Evolutionary conservation across 345 rosid genomes (phyloP), one percentile per base, ranked within the genome.

Genomic region (Hypericum androsaemum): DNA sequence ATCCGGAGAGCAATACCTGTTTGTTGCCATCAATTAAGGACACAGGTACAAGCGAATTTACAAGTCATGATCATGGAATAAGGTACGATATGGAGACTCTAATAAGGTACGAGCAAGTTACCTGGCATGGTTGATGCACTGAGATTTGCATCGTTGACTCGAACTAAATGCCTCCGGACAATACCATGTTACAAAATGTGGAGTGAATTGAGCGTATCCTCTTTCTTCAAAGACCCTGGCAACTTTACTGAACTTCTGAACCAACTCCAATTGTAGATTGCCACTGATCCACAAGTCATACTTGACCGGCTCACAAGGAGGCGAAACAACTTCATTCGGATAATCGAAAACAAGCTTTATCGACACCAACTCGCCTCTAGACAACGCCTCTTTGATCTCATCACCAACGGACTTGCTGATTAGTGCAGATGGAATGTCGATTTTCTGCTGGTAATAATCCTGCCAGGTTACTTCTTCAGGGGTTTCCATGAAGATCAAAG

Each of bases 41-140:
- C 32, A 22, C 32, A 22, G 32, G 1, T 22, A 22, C 32, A 4
- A 22, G 32, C 32, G 4, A 22, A 1, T 22, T 22, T 22, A 22
- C 32, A 4, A 22, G 32, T n/a, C n/a, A n/a, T n/a, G n/a, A n/a
- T n/a, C n/a, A n/a, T n/a, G n/a, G n/a, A n/a, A n/a, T n/a, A n/a
- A n/a, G n/a, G n/a, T n/a, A n/a, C n/a, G n/a, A n/a, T 22, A 22
- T 22, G 32, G 32, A 22, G 32, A 22, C 32, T 22, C 32, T 22
- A 22, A 22, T 22, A 22, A n/a, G n/a, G n/a, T n/a, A n/a, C n/a
- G n/a, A n/a, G n/a, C n/a, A n/a, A n/a, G n/a, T 22, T 22, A 22
- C 32, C 81, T 79, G 13, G 81, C 84, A 52, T 59, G 79, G 72
- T 76, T 79, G 75, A 79, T 75, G 53, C 83, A 78, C 80, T 78